Evolutionary conservation across 2,329 filamentous ascomycete species (phyloP).

Genomic region (Onygenales sp.): DNA sequence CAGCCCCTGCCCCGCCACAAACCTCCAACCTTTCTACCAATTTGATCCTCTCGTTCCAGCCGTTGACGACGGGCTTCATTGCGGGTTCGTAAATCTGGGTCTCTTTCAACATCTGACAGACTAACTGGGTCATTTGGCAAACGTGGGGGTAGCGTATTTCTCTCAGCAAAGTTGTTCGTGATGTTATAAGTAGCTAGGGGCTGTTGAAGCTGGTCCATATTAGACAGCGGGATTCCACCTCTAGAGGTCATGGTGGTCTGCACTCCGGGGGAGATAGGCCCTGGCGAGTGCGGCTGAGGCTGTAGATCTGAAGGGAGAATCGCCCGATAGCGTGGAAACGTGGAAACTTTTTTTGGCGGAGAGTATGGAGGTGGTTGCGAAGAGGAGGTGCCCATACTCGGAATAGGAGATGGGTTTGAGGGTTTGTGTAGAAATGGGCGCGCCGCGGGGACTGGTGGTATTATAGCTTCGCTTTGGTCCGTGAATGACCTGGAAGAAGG

Average conservation of each 20-base stretch:
- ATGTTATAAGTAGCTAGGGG: conserved; percentile 3
- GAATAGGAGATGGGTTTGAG: conserved; percentile 5
- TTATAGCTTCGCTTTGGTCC: too few relatives aligned
- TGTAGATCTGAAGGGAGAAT: conserved; percentile 49
- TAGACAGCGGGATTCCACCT: conserved; percentile 51
- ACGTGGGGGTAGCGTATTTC: conserved; percentile 16
- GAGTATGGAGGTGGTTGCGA: conserved; percentile 51
- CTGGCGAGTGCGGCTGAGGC: conserved; percentile 50
- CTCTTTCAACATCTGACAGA: conserved; percentile 15
- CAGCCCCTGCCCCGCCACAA: conserved; percentile 59
- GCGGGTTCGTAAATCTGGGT: conserved; percentile 21
- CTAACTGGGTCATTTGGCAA: conserved; percentile 17
- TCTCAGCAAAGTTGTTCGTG: conserved; percentile 19
- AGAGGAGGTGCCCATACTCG: conserved; percentile 14
- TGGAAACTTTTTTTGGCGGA: conserved; percentile 6
- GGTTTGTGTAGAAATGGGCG: not conserved
- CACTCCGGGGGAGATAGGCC: conserved; percentile 53
- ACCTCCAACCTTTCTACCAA: conserved; percentile 48
- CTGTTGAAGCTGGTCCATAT: conserved; percentile 47
- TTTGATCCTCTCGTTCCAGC: conserved; percentile 58
- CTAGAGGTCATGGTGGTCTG: conserved; percentile 54
- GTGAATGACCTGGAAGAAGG: not conserved
- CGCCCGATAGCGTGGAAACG: conserved; percentile 40
- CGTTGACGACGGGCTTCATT: conserved; percentile 44
- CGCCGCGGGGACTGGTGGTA: not conserved